Base-by-base conservation (phyloP, 495 filamentous ascomycete genomes). In the Talaromyces borbonicus region DNA sequence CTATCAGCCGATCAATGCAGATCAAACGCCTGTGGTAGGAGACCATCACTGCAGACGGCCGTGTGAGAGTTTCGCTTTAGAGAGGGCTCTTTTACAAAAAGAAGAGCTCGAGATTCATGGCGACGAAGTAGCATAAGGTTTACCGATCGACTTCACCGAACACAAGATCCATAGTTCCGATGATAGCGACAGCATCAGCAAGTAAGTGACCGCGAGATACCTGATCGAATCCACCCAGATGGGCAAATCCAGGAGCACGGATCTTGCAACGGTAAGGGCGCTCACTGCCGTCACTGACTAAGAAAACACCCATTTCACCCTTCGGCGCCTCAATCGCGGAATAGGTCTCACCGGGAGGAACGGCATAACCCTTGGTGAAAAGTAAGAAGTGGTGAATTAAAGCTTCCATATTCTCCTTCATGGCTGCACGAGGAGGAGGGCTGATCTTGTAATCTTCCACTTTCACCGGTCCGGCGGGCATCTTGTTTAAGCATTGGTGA, bases 361-460 rank as follows among this genome's bases (percentile, higher is more conserved):
- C 92, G 31, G 85, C 77, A 65, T 97, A 99, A 46, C 92, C 92
- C 74, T 97, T 99, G 60, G 88, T 95, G 70, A 89, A 99, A 25
- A 99, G 79, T 39, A 99, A 70, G 76, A 99, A 99, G 74, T 99
- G 92, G 68, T 99, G 92, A 62, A 99, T 99, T 11, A 99, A 75
- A 16, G 92, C 90, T 66, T 99, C 92, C 93, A 99, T 99, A 69
- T 99, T 84, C 76, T 99, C 92, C 76, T 99, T 99, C 92, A 99
- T 99, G 53, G 92, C 93, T n/a, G 82, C 77, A 57, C 92, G 80
- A 11, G 92, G 92, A 30, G 92, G 92, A 7, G 92, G 92, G n/a
- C 85, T 84, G 63, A 99, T 80, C 76, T 98, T 98, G 76, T 96
- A 98, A 69, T 98, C 92, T 67, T 98, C 92, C 30, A 96, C 89